Percentiles rank a stretch among this genome's conserved stretches.
phyloP scores from a whole-genome alignment of 148 eudicot species.

The Dianthus caryophyllus region DNA sequence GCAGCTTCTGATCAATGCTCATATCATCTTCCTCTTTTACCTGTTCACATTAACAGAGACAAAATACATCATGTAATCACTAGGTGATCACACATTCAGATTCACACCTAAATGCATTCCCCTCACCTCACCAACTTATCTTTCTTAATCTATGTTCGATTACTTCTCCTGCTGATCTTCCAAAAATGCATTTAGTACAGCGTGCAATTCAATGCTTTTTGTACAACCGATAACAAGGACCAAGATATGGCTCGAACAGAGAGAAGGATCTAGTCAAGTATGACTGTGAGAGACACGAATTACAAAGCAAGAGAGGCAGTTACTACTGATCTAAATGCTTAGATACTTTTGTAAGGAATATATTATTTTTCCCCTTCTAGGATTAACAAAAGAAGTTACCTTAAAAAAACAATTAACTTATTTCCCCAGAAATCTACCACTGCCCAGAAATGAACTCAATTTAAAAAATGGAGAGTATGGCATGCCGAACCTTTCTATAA shows the following conservation, averaged over 20 bases:
- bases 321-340: too few species aligned
- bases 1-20: slow-evolving; percentile 59
- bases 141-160: slow-evolving; percentile 6
- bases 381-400: too few species aligned
- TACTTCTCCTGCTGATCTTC: neutral
- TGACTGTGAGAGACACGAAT: too few species aligned
- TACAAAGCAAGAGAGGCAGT: too few species aligned
- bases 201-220: too few species aligned
- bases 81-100: neutral
- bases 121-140: neutral
- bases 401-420: too few species aligned
- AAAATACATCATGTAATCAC: neutral
- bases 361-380: too few species aligned
- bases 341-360: too few species aligned
- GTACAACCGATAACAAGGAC: neutral
- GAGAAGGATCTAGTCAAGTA: too few species aligned
- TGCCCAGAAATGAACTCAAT: neutral
- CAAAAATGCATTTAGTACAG: neutral
- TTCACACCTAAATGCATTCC: neutral
- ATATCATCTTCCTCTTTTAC: slow-evolving; percentile 95
- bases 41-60: slow-evolving; percentile 40
- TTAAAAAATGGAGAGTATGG: neutral
- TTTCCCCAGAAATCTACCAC: too few species aligned
- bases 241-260: neutral
- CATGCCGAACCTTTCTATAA: slow-evolving; percentile 59